Conservation (phyloP, 345 rosid species). For the Salix koriyanagi region DNA sequence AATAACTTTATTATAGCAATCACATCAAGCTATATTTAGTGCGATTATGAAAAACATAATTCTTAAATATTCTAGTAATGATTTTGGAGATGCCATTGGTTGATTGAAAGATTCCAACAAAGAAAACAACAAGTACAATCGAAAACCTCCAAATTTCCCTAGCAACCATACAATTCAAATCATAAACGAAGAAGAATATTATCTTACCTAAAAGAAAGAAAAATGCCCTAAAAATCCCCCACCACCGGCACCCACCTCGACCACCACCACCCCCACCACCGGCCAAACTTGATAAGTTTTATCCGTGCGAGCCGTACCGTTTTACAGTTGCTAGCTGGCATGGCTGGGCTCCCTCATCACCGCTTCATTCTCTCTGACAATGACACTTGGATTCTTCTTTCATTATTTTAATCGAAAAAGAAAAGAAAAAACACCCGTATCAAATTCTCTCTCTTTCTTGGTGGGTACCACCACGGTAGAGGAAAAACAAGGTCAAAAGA, state of each 20-base stretch:
- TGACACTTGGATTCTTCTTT: conserved; percentile 31
- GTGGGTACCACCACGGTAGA: conserved; percentile 6
- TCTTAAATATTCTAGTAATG: too few species aligned
- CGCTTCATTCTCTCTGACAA: conserved; percentile 17
- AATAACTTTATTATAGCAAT: too few species aligned
- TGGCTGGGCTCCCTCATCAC: background rate
- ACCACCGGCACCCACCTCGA: background rate
- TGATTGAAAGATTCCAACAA: background rate
- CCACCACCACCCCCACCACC: background rate
- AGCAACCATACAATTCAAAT: background rate
- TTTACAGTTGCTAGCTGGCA: too few species aligned
- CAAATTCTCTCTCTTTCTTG: background rate
- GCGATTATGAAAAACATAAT: too few species aligned
- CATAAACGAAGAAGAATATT: background rate
- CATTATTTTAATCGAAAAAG: background rate
- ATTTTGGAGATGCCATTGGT: background rate
- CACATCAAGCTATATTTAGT: too few species aligned
- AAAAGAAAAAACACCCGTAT: background rate
- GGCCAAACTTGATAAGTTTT: background rate
- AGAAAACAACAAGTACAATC: background rate
- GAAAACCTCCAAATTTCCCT: background rate
- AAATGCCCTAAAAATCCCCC: background rate
- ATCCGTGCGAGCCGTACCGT: conserved; percentile 22
- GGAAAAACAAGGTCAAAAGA: background rate
- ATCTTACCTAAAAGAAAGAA: background rate